phyloP scores from a whole-genome alignment of 2,329 filamentous ascomycete species.

The Ophiostoma quercus region DNA sequence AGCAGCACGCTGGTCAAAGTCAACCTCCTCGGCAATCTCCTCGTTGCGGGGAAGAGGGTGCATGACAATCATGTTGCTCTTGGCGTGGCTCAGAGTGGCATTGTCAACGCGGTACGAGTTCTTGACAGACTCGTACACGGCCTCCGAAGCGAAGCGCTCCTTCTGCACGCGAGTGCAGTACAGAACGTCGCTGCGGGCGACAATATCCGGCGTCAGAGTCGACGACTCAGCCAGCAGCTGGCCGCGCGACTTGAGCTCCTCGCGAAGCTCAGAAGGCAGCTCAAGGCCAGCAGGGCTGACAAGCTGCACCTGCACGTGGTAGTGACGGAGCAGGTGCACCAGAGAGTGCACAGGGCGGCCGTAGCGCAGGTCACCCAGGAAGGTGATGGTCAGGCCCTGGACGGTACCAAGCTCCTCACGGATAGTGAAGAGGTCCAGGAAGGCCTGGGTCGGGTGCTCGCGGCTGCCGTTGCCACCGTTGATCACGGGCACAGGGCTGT shows the following conservation, averaged over 20 bases:
- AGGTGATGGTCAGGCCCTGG: conserved; percentile 91
- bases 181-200: conserved; percentile 81
- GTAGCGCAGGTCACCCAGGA: conserved; percentile 87
- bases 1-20: conserved; percentile 92
- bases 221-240: conserved; percentile 73
- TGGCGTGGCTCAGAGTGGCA: conserved; percentile 80
- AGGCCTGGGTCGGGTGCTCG: conserved; percentile 95
- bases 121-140: conserved; percentile 82
- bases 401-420: conserved; percentile 95
- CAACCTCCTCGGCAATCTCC: conserved; percentile 91
- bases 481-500: conserved; percentile 85
- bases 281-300: conserved; percentile 75
- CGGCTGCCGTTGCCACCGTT: conserved; percentile 94
- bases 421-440: conserved; percentile 97
- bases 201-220: conserved; percentile 77
- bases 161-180: conserved; percentile 98
- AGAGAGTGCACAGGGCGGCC: conserved; percentile 93
- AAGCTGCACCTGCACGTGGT: conserved; percentile 89
- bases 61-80: conserved; percentile 89
- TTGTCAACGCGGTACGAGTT: conserved; percentile 87
- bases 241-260: conserved; percentile 65
- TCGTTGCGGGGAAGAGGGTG: conserved; percentile 91
- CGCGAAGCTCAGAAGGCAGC: conserved; percentile 69
- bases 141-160: conserved; percentile 80
- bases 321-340: conserved; percentile 88